Base-by-base conservation (phyloP, 2,329 filamentous ascomycete species). In the Venturia carpophila region DNA sequence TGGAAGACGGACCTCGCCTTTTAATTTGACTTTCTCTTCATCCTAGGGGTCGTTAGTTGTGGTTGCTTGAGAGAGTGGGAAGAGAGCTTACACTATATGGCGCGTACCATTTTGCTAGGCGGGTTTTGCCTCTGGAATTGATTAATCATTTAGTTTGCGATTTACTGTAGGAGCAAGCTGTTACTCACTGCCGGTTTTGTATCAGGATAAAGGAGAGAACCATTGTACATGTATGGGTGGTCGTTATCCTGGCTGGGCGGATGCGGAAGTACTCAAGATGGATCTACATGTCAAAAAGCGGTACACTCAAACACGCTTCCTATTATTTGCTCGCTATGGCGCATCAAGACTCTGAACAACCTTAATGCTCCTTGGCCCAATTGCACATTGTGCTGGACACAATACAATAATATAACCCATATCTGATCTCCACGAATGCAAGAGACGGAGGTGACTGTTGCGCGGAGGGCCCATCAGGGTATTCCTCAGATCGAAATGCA, bases 1-100 rank as follows among this genome's bases (percentile, higher is more conserved):
- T 24, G 39, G n/a, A 41, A 63, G 58, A 41, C 80, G 66, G 79
- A 91, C 90, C 81, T 99, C 94, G 83, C 94, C 94, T 79, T 99
- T 99, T 72, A 99, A 83, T 80, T 96, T 97, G 77, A 99, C 91
- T 82, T 99, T 99, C 77, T 99, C 92, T 77, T 97, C 93, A 82
- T 99, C 94, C 83, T 86, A 65, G 1, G 49, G 49, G 3, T 15
- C 42, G 45, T 73, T 63, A 75, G 71, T 52, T 49, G 67, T 21
- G 62, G 55, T 37, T 52, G 55, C 30, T 63, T 21, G 34, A 49
- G 30, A 15, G 37, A 19, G 61, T 39, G 13, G 27, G 19, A 27
- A 61, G 43, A 63, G 43, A 24, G 42, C 82, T 75, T 76, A 85
- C 83, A 79, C 87, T 95, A 82, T 97, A 99, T 68, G 94, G 93